Evolutionary conservation across 345 rosid species (phyloP).

Genomic region (Erysimum cheiranthoides): DNA sequence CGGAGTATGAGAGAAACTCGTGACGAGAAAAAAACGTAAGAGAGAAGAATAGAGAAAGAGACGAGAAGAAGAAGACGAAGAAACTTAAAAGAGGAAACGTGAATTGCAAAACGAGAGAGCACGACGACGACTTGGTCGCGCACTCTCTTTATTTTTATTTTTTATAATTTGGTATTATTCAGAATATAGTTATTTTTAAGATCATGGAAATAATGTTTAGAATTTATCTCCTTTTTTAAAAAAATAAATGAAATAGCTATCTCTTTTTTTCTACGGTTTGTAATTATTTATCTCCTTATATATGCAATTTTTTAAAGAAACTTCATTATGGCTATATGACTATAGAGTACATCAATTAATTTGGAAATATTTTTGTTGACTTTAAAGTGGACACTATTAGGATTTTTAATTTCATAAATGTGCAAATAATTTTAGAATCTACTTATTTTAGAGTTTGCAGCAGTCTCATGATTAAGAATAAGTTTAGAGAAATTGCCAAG

Average conservation of each 20-base stretch:
- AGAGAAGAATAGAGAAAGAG: constrained; percentile 10
- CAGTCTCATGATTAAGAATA: too few species aligned
- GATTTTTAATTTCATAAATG: constrained; percentile 11
- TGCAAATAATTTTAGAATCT: not conserved
- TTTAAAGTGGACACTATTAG: not conserved
- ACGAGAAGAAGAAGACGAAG: not conserved
- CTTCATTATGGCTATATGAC: not conserved
- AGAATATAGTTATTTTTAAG: not conserved
- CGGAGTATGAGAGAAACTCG: constrained; percentile 28
- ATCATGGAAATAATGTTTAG: not conserved
- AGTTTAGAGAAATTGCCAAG: too few species aligned
- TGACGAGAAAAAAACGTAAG: constrained; percentile 33
- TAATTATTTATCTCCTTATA: constrained; percentile 9
- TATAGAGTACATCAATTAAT: not conserved
- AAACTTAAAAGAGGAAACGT: constrained; percentile 40
- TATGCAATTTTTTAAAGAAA: not conserved
- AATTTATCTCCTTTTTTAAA: not conserved
- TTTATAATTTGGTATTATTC: not conserved
- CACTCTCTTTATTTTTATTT: constrained; percentile 24
- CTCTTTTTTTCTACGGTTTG: not conserved
- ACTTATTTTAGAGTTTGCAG: not conserved
- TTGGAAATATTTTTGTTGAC: constrained; percentile 14
- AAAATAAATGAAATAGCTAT: not conserved
- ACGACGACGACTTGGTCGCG: constrained; percentile 44
- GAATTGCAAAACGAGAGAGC: constrained; percentile 41